phyloP scores from a whole-genome alignment of 2,329 filamentous ascomycete species.

The Trichoderma hamatum region DNA sequence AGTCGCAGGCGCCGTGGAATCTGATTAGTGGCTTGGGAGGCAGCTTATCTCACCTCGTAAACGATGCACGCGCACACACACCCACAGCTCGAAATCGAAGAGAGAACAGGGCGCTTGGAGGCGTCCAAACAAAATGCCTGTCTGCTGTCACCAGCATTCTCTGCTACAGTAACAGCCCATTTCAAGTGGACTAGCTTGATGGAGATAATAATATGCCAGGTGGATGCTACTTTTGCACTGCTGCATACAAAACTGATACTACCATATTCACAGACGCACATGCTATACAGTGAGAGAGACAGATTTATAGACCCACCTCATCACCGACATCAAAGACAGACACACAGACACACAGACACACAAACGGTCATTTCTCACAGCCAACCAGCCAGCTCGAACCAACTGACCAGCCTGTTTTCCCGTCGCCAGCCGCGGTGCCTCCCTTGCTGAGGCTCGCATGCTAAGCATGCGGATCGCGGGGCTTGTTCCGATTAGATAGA shows the following conservation, averaged over 20 bases:
- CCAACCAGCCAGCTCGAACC: not conserved
- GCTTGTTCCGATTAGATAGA: conserved; percentile 22
- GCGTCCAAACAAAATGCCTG: conserved; percentile 1
- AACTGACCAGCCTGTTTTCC: not conserved
- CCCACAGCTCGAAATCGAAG: conserved; percentile 2
- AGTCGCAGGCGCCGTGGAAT: not conserved
- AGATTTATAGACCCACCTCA: not conserved
- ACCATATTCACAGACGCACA: too few species aligned
- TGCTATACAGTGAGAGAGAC: not conserved
- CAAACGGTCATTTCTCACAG: not conserved
- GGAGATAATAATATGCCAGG: not conserved
- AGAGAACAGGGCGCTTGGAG: conserved; percentile 1
- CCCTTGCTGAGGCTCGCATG: conserved; percentile 20
- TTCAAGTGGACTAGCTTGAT: not conserved
- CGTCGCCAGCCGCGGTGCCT: conserved; percentile 20
- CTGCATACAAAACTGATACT: not conserved
- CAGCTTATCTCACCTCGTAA: conserved; percentile 13
- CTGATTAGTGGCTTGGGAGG: conserved; percentile 2
- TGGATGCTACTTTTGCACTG: not conserved
- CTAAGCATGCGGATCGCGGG: conserved; percentile 23
- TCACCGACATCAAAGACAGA: not conserved
- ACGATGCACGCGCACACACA: not conserved
- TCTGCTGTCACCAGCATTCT: not conserved
- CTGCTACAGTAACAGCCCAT: not conserved
- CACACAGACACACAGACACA: not conserved